Conservation (phyloP, 1,139 yeast genomes). For the Debaryomycetaceae sp. region DNA sequence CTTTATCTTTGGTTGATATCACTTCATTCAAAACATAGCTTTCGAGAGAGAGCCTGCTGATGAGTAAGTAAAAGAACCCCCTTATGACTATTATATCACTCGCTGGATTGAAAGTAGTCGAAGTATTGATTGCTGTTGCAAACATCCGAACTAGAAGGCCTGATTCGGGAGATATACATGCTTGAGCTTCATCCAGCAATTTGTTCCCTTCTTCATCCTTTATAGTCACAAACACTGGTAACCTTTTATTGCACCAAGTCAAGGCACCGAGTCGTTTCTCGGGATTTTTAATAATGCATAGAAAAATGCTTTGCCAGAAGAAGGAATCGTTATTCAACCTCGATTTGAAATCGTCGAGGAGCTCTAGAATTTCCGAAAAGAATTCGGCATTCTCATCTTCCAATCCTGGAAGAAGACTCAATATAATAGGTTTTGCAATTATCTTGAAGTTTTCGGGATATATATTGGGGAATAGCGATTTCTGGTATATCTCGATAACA, state of each 20-base stretch:
- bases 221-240: constrained; percentile 50
- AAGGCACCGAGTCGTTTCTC: constrained; percentile 83
- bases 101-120: constrained; percentile 34
- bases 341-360: constrained; percentile 60
- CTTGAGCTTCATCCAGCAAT: constrained; percentile 54
- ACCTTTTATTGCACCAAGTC: constrained; percentile 63
- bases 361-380: constrained; percentile 54
- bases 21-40: constrained; percentile 52
- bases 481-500: constrained; percentile 57
- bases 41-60: constrained; percentile 62
- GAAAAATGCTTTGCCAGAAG: constrained; percentile 83
- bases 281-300: constrained; percentile 70
- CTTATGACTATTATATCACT: constrained; percentile 71
- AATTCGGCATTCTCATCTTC: constrained; percentile 91
- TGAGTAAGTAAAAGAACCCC: constrained; percentile 81
- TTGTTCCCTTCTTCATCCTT: constrained; percentile 10
- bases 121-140: constrained; percentile 59
- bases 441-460: constrained; percentile 47
- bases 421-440: constrained; percentile 63
- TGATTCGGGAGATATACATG: constrained; percentile 68
- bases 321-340: constrained; percentile 64
- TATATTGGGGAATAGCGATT: constrained; percentile 49
- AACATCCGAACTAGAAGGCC: constrained; percentile 77
- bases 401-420: constrained; percentile 78
- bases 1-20: constrained; percentile 51